Evolutionary conservation across 495 filamentous ascomycete species (phyloP).

Genomic region (Penicillium flavigenum): DNA sequence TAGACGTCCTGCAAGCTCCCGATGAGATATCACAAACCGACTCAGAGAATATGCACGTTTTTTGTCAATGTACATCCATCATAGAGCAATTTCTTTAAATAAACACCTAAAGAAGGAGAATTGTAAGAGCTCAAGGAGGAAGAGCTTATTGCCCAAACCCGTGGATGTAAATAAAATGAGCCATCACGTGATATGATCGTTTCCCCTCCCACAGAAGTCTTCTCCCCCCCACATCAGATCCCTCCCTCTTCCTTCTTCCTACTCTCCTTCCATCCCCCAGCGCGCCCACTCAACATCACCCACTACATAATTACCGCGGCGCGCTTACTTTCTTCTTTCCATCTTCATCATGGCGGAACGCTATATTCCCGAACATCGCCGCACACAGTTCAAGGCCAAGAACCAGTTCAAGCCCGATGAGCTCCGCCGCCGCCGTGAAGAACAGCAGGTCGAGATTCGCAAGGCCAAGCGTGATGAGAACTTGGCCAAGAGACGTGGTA

Average conservation of each 20-base stretch:
- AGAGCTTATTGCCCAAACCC: not conserved
- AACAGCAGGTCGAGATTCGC: conserved; percentile 97
- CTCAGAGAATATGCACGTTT: not conserved
- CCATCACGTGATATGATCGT: conserved; percentile 23
- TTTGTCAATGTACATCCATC: conserved; percentile 10
- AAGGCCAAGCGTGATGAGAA: conserved; percentile 99
- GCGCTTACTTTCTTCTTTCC: conserved; percentile 37
- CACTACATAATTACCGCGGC: conserved; percentile 25
- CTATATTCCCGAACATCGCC: conserved; percentile 99
- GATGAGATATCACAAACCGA: conserved; percentile 1
- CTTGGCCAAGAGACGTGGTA: conserved; percentile 95
- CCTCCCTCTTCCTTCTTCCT: conserved; percentile 15
- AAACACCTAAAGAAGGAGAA: not conserved
- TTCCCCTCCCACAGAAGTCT: conserved; percentile 32
- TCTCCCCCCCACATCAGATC: conserved; percentile 30
- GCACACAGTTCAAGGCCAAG: conserved; percentile 98
- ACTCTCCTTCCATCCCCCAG: conserved; percentile 27
- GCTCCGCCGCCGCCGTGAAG: conserved; percentile 95
- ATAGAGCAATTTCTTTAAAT: not conserved
- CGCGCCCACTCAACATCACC: conserved; percentile 35
- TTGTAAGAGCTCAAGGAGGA: not conserved
- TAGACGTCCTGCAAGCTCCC: conserved; percentile 6
- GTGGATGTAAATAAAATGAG: conserved; percentile 12
- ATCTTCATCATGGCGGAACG: conserved; percentile 84
- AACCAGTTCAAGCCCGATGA: conserved; percentile 98